phyloP scores from a whole-genome alignment of 2,329 filamentous ascomycete genomes.

The Boeremia exigua region DNA sequence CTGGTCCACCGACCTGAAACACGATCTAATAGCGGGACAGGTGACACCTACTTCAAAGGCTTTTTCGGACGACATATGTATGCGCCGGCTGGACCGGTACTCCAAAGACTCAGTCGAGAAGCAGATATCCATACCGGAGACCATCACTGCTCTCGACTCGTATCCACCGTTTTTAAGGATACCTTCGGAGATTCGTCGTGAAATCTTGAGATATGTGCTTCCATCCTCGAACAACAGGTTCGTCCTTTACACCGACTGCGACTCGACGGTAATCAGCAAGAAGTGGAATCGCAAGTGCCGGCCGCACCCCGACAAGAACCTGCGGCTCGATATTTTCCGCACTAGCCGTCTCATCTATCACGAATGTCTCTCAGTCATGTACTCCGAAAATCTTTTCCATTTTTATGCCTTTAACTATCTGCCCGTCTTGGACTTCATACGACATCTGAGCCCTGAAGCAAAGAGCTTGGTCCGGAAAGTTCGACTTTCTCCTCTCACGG shows the following conservation, averaged over 20 bases:
- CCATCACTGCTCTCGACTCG: constrained; percentile 45
- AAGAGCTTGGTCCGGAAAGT: constrained; percentile 47
- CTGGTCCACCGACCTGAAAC: constrained; percentile 9
- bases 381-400: constrained; percentile 49
- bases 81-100: constrained; percentile 30
- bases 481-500: constrained; percentile 46
- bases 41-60: constrained; percentile 34
- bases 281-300: constrained; percentile 46
- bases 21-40: constrained; percentile 32
- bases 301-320: constrained; percentile 41
- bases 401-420: constrained; percentile 50
- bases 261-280: constrained; percentile 46
- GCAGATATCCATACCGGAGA: constrained; percentile 46
- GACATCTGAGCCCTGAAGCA: constrained; percentile 47
- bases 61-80: constrained; percentile 34
- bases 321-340: constrained; percentile 45
- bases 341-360: constrained; percentile 48
- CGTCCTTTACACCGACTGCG: constrained; percentile 54
- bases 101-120: constrained; percentile 43
- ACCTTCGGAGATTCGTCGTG: constrained; percentile 47
- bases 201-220: constrained; percentile 48
- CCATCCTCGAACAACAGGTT: constrained; percentile 51
- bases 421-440: constrained; percentile 49
- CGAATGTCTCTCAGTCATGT: constrained; percentile 48
- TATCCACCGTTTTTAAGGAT: constrained; percentile 47